phyloP scores from a whole-genome alignment of 768 basidiomycete species.

The Boletus insuetus region DNA sequence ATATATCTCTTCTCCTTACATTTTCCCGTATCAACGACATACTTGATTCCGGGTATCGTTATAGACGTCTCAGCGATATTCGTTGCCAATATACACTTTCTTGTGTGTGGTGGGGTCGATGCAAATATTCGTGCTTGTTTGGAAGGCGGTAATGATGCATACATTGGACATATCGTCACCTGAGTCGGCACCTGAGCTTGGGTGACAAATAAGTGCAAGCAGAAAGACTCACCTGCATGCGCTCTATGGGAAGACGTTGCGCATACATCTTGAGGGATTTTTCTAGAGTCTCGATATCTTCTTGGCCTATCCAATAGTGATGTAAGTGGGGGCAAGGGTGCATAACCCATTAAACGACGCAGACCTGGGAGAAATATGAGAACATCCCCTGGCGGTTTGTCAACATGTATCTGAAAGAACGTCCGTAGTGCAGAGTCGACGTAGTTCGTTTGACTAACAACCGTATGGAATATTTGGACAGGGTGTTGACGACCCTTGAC shows the following conservation, averaged over 20 bases:
- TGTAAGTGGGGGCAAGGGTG: neutral
- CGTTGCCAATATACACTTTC: constrained; percentile 94
- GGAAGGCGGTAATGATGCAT: constrained; percentile 75
- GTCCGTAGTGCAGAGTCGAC: constrained; percentile 86
- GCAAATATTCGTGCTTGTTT: constrained; percentile 80
- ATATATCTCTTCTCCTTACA: constrained; percentile 93
- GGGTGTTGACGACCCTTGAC: constrained; percentile 92
- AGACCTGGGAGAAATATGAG: constrained; percentile 89
- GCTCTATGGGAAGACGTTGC: constrained; percentile 61
- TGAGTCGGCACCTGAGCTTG: constrained; percentile 28
- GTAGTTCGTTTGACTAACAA: constrained; percentile 75
- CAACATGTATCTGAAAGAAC: constrained; percentile 90
- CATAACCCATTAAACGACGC: neutral
- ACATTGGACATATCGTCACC: constrained; percentile 80
- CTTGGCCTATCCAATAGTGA: constrained; percentile 62
- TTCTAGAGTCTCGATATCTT: constrained; percentile 90
- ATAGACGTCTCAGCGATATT: constrained; percentile 99
- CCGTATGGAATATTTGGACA: constrained; percentile 80
- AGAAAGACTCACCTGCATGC: constrained; percentile 43
- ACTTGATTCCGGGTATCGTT: constrained; percentile 93
- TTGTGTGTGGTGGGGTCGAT: constrained; percentile 57
- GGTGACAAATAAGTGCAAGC: neutral
- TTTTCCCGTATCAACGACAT: constrained; percentile 94
- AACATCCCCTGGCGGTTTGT: constrained; percentile 80
- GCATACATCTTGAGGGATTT: constrained; percentile 70